Evolutionary conservation across 805 yeast species (phyloP).

Genomic region (Zygoascus bituminiphila): DNA sequence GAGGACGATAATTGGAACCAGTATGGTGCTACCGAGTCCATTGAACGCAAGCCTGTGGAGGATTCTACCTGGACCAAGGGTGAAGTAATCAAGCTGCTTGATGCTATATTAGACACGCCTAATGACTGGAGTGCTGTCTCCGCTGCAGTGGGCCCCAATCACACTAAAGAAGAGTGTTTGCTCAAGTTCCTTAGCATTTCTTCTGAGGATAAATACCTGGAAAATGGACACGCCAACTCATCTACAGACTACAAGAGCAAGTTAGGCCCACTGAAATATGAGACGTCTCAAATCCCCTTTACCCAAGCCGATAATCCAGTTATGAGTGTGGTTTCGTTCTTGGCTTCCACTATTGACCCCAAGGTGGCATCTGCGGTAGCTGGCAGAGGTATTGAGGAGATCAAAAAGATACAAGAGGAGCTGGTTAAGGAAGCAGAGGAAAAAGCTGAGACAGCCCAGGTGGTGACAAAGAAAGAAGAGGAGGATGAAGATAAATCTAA

Average conservation of each 20-base stretch:
- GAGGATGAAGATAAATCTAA: conserved; percentile 8
- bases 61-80: conserved; percentile 53
- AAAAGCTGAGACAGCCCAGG: conserved; percentile 3
- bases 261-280: conserved; percentile 69
- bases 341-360: conserved; percentile 78
- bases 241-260: conserved; percentile 25
- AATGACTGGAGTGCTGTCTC: conserved; percentile 79
- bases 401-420: conserved; percentile 33
- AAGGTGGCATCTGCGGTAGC: conserved; percentile 81
- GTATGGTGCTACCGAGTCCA: background rate
- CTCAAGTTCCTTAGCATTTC: conserved; percentile 61
- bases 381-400: conserved; percentile 36
- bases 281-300: conserved; percentile 71
- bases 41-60: too few relatives aligned
- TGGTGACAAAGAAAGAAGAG: conserved; percentile 7
- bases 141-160: conserved; percentile 48
- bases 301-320: conserved; percentile 88
- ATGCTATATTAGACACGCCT: conserved; percentile 52
- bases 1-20: conserved; percentile 5
- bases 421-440: conserved; percentile 5
- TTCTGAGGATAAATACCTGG: conserved; percentile 69
- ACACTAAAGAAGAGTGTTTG: conserved; percentile 71
- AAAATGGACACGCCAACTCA: conserved; percentile 28
- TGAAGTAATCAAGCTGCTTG: conserved; percentile 51
- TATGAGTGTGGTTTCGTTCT: conserved; percentile 81